Evolutionary conservation across 495 filamentous ascomycete species (phyloP).

Genomic region (Amniculicola lignicola): DNA sequence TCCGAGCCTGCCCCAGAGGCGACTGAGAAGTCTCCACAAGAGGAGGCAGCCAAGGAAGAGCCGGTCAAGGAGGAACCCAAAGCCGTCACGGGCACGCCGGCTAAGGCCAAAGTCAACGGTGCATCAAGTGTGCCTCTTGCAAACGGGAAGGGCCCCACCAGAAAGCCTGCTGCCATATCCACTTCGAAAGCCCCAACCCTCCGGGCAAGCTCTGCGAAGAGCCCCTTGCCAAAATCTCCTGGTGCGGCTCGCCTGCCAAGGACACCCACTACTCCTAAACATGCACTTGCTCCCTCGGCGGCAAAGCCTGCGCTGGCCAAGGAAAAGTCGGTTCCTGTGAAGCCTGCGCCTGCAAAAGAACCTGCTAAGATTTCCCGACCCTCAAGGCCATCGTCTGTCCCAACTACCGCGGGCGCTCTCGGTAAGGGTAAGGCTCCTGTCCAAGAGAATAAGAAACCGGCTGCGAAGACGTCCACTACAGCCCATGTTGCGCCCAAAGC

Average conservation of each 20-base stretch:
- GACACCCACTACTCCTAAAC: slow-evolving; percentile 28
- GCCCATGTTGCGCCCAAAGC: slow-evolving; percentile 31
- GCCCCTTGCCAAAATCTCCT: slow-evolving; percentile 33
- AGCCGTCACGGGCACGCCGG: not conserved
- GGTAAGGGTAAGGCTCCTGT: slow-evolving; percentile 24
- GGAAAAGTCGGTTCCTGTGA: not conserved
- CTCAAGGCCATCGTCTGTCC: slow-evolving; percentile 10
- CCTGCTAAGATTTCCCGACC: not conserved
- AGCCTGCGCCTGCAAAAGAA: not conserved
- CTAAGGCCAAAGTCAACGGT: slow-evolving; percentile 11
- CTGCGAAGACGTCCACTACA: slow-evolving; percentile 2
- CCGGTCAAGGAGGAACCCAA: slow-evolving; percentile 6
- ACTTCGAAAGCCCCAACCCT: slow-evolving; percentile 45
- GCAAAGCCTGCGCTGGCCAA: slow-evolving; percentile 8
- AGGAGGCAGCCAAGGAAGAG: not conserved
- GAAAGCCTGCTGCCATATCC: slow-evolving; percentile 42
- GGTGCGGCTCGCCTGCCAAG: slow-evolving; percentile 15
- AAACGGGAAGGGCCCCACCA: slow-evolving; percentile 45
- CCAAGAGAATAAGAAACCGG: slow-evolving; percentile 18
- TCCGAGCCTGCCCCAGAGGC: too few species aligned
- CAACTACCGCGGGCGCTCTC: slow-evolving; percentile 9
- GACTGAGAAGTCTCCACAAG: too few species aligned
- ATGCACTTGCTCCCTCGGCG: slow-evolving; percentile 12
- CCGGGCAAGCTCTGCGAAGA: slow-evolving; percentile 19
- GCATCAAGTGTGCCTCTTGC: slow-evolving; percentile 1